Evolutionary conservation across 306 rosid species (phyloP).

Genomic region (Gynostemma pentaphyllum): DNA sequence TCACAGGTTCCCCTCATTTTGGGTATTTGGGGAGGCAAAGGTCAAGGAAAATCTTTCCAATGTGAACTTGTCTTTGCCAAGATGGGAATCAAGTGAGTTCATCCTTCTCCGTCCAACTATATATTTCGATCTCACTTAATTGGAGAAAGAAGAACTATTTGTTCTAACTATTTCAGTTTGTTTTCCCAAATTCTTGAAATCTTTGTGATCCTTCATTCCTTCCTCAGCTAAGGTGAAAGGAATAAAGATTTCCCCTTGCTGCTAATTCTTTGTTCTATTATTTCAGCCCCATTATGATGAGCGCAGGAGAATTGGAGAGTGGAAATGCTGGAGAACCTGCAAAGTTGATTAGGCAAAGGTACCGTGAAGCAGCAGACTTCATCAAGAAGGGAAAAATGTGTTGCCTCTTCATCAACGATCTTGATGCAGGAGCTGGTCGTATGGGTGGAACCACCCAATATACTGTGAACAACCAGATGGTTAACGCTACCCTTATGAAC

Average conservation of each 20-base stretch:
- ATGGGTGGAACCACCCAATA: slow-evolving; percentile 68
- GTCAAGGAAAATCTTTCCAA: slow-evolving; percentile 52
- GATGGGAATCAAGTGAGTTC: slow-evolving; percentile 72
- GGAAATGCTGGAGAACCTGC: slow-evolving; percentile 78
- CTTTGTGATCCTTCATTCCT: not conserved
- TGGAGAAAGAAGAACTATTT: not conserved
- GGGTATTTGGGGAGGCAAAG: slow-evolving; percentile 41
- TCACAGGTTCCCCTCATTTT: slow-evolving; percentile 56
- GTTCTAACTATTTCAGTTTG: not conserved
- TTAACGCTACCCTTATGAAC: slow-evolving; percentile 75
- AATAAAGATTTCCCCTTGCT: too few relatives aligned
- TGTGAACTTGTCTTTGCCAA: slow-evolving; percentile 65
- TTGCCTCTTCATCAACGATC: slow-evolving; percentile 58
- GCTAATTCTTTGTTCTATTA: not conserved
- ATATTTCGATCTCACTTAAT: too few relatives aligned
- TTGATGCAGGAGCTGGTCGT: slow-evolving; percentile 74
- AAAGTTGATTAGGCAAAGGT: slow-evolving; percentile 49
- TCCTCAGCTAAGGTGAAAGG: too few relatives aligned
- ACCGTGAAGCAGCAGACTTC: slow-evolving; percentile 58
- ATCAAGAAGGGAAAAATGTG: slow-evolving; percentile 64
- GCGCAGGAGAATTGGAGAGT: slow-evolving; percentile 73
- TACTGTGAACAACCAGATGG: slow-evolving; percentile 82
- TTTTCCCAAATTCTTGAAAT: too few relatives aligned
- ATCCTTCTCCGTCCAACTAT: not conserved
- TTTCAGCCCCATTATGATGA: slow-evolving; percentile 69